Percentiles rank a stretch among this genome's conserved stretches.
These are phyloP conservation scores for Debaryomycetaceae sp. DNA, from an alignment of 1,139 yeast species.

Conservation along the genomic window DNA sequence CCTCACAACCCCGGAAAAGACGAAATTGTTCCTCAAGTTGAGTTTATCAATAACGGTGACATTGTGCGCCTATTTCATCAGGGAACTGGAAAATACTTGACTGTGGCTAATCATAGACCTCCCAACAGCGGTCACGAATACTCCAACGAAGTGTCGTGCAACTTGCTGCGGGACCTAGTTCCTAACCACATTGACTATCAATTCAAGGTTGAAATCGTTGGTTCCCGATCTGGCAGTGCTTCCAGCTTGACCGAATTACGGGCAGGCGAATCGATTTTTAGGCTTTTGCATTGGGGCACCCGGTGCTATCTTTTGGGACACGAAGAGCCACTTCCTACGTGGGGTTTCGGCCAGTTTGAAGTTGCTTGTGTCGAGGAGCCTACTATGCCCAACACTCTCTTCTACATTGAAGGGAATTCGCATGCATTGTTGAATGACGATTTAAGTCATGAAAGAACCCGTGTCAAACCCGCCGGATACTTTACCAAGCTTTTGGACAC, in stretches of 20 bases:
- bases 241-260: slow-evolving; percentile 15
- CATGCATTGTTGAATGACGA: slow-evolving; percentile 36
- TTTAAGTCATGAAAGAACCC: slow-evolving; percentile 17
- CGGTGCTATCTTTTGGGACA: slow-evolving; percentile 57
- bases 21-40: slow-evolving; percentile 17
- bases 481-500: slow-evolving; percentile 22
- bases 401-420: slow-evolving; percentile 55
- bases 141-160: slow-evolving; percentile 60
- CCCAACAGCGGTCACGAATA: slow-evolving; percentile 78
- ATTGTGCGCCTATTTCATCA: slow-evolving; percentile 52
- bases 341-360: slow-evolving; percentile 68
- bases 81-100: slow-evolving; percentile 46
- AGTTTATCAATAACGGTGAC: slow-evolving; percentile 38
- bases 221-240: background rate
- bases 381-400: slow-evolving; percentile 43
- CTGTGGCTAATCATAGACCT: slow-evolving; percentile 51
- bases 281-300: slow-evolving; percentile 47
- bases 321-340: slow-evolving; percentile 47
- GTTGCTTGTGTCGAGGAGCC: slow-evolving; percentile 65
- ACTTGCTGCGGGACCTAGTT: slow-evolving; percentile 38
- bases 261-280: slow-evolving; percentile 47
- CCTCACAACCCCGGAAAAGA: slow-evolving; percentile 21
- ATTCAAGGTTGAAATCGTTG: slow-evolving; percentile 35
- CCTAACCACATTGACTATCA: slow-evolving; percentile 41
- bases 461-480: slow-evolving; percentile 11